These are phyloP conservation scores for Magnaporthiopsis incrustans DNA, from an alignment of 2,329 filamentous ascomycete genomes.

Conservation along the genomic window DNA sequence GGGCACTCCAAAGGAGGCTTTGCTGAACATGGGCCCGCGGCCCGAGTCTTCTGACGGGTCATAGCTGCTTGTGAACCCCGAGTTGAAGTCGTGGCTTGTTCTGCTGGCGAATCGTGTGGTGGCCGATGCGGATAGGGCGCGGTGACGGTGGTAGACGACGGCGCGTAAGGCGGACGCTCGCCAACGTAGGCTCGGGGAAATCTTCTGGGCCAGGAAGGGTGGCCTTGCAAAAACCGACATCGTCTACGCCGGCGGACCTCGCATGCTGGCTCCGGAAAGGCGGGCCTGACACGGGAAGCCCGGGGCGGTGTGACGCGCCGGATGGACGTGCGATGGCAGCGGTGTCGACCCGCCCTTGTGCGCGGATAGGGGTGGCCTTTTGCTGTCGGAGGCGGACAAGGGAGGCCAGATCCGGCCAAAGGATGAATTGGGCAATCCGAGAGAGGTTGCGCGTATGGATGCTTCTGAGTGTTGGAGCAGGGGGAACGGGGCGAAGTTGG, in stretches of 20 bases:
- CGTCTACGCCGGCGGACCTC: constrained; percentile 2
- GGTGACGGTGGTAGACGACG: constrained; percentile 7
- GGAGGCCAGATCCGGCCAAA: background rate
- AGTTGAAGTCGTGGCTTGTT: constrained; percentile 43
- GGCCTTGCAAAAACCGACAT: constrained; percentile 13
- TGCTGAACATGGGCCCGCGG: constrained; percentile 52
- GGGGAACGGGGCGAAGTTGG: too few species aligned
- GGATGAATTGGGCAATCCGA: background rate
- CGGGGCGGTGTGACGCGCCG: background rate
- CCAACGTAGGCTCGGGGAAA: constrained; percentile 6
- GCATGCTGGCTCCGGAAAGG: constrained; percentile 1
- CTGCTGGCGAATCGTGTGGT: constrained; percentile 23
- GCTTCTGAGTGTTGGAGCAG: background rate
- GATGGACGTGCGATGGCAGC: background rate
- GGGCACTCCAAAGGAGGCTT: constrained; percentile 49
- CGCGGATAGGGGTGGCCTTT: background rate
- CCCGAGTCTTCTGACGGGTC: constrained; percentile 45
- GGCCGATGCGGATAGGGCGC: constrained; percentile 23
- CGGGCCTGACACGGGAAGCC: background rate
- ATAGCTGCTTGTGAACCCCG: constrained; percentile 52
- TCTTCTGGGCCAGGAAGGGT: constrained; percentile 7
- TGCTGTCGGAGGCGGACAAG: background rate
- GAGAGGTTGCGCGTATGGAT: background rate
- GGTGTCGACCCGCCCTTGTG: background rate
- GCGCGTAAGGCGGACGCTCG: background rate